phyloP scores from a whole-genome alignment of 202 grass and related monocot species.

The Schoenoplectus tabernaemontani region DNA sequence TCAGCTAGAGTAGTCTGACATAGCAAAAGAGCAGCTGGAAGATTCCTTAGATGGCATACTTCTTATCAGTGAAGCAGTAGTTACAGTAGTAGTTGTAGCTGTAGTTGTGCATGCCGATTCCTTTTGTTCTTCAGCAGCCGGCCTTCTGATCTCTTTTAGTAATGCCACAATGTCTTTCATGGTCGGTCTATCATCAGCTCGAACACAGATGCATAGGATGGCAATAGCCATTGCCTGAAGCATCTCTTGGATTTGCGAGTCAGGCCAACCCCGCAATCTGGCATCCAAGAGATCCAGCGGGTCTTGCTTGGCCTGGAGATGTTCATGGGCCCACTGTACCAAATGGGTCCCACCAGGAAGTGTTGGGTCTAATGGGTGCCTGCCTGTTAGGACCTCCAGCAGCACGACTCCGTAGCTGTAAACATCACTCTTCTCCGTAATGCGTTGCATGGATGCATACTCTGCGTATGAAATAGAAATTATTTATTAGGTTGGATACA shows the following conservation, averaged over 20 bases:
- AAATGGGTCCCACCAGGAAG: constrained; percentile 66
- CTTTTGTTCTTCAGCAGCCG: constrained; percentile 46
- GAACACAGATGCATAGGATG: constrained; percentile 50
- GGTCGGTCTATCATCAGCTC: constrained; percentile 54
- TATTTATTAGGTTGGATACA: not conserved
- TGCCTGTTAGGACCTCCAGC: constrained; percentile 67
- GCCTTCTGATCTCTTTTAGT: constrained; percentile 57
- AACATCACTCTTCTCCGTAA: constrained; percentile 88
- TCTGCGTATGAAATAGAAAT: constrained; percentile 37
- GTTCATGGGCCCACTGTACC: constrained; percentile 78
- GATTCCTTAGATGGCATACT: constrained; percentile 37
- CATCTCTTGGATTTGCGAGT: constrained; percentile 72
- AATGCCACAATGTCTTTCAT: constrained; percentile 89
- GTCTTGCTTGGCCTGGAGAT: constrained; percentile 38
- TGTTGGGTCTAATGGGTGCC: constrained; percentile 65
- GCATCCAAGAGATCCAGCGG: constrained; percentile 52
- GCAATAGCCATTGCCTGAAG: constrained; percentile 61
- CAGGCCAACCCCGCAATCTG: constrained; percentile 49
- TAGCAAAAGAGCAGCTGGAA: constrained; percentile 71
- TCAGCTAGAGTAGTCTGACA: constrained; percentile 79
- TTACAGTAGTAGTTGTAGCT: not conserved
- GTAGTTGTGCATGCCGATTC: constrained; percentile 10
- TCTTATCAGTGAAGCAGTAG: constrained; percentile 20
- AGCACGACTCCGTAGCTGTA: constrained; percentile 81
- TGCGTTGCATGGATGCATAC: constrained; percentile 77